Percentiles rank a stretch among this genome's conserved stretches.
Evolutionary conservation across 2,329 filamentous ascomycete genomes (phyloP).

Genomic region (Calycina marina): DNA sequence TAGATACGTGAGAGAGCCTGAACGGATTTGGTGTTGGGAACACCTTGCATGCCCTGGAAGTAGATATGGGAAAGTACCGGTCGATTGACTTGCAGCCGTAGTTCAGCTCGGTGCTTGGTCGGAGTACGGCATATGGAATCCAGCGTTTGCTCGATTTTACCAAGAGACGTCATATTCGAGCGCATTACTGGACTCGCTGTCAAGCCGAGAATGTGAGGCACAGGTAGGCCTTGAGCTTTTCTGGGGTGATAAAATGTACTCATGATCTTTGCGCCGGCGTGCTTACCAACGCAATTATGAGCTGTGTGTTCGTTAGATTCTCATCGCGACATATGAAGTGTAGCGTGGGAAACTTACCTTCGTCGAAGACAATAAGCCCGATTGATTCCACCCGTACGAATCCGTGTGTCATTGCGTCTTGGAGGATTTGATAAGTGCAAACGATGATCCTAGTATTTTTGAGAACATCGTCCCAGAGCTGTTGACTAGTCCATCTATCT

Average conservation of each 20-base stretch:
- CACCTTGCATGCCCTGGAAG: constrained; percentile 6
- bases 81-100: constrained; percentile 16
- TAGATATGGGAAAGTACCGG: constrained; percentile 13
- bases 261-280: constrained; percentile 21
- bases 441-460: constrained; percentile 42
- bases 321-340: neutral
- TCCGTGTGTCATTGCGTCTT: constrained; percentile 45
- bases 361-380: constrained; percentile 49
- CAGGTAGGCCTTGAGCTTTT: constrained; percentile 5
- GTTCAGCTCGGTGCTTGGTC: constrained; percentile 36
- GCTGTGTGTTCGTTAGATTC: constrained; percentile 11
- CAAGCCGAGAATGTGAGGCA: constrained; percentile 22
- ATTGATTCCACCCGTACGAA: constrained; percentile 42
- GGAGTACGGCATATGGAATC: constrained; percentile 42
- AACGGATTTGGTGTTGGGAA: too few relatives aligned
- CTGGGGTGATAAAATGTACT: constrained; percentile 17
- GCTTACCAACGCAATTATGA: constrained; percentile 21
- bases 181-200: constrained; percentile 22
- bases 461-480: constrained; percentile 44
- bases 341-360: constrained; percentile 30
- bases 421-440: constrained; percentile 43
- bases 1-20: constrained; percentile 11
- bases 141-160: constrained; percentile 35
- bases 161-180: constrained; percentile 14
- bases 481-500: constrained; percentile 43